Evolutionary conservation across 2,329 filamentous ascomycete species (phyloP).

Genomic region (Tolypocladium ovalisporum): DNA sequence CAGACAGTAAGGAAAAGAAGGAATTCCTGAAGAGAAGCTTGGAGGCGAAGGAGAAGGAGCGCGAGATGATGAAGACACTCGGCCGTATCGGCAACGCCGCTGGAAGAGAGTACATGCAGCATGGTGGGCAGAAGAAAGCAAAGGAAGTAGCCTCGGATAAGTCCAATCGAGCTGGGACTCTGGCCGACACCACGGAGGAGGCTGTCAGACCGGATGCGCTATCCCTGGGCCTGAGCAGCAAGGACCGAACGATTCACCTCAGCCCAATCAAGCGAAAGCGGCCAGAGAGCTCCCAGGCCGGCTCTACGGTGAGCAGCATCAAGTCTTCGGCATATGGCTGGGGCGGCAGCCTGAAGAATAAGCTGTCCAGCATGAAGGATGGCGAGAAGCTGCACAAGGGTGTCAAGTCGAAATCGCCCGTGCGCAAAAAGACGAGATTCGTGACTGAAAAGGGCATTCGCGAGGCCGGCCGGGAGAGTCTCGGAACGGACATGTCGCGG

Average conservation of each 20-base stretch:
- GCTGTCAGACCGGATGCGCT: slow-evolving; percentile 29
- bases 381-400: slow-evolving; percentile 37
- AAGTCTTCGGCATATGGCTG: slow-evolving; percentile 36
- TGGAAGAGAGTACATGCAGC: slow-evolving; percentile 60
- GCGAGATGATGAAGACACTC: slow-evolving; percentile 59
- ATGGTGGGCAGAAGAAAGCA: slow-evolving; percentile 11
- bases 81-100: slow-evolving; percentile 52
- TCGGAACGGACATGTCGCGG: slow-evolving; percentile 40
- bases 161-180: slow-evolving; percentile 1
- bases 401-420: slow-evolving; percentile 25
- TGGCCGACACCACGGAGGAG: slow-evolving; percentile 13
- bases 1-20: slow-evolving; percentile 49
- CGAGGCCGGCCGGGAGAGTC: slow-evolving; percentile 64
- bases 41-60: slow-evolving; percentile 58
- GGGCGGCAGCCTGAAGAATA: slow-evolving; percentile 43
- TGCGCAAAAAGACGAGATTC: slow-evolving; percentile 68
- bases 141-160: slow-evolving; percentile 3
- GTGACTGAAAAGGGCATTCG: slow-evolving; percentile 67
- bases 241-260: slow-evolving; percentile 38
- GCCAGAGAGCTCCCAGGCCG: slow-evolving; percentile 32
- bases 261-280: slow-evolving; percentile 53
- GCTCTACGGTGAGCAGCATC: slow-evolving; percentile 14
- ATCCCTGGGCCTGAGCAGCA: slow-evolving; percentile 19
- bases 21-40: slow-evolving; percentile 57
- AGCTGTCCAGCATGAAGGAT: slow-evolving; percentile 50